phyloP scores from a whole-genome alignment of 1,284 basidiomycete species.

The Meira miltonrushii region DNA sequence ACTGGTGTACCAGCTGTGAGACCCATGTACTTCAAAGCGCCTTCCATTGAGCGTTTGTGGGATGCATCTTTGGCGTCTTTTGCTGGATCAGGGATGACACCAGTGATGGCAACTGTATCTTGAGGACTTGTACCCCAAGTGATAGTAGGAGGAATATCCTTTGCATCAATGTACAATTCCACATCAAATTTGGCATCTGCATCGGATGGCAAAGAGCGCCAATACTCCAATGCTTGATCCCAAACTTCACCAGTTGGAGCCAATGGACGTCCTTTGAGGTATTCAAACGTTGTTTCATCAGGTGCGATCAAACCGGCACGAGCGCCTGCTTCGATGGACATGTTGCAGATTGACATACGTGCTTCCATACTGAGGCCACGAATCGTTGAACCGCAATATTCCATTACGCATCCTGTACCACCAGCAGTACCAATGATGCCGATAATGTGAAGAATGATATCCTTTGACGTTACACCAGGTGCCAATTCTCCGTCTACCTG shows the following conservation, averaged over 20 bases:
- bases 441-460: constrained; percentile 50
- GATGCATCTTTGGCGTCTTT: constrained; percentile 37
- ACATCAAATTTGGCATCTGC: constrained; percentile 45
- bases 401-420: constrained; percentile 49
- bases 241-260: constrained; percentile 42
- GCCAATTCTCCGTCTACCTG: constrained; percentile 48
- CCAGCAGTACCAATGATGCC: constrained; percentile 51
- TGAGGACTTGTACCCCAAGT: constrained; percentile 51
- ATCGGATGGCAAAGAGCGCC: constrained; percentile 46
- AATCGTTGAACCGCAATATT: constrained; percentile 48
- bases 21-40: constrained; percentile 50
- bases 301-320: constrained; percentile 51
- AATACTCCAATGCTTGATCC: constrained; percentile 47
- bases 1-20: constrained; percentile 44
- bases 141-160: constrained; percentile 48
- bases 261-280: constrained; percentile 47
- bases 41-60: constrained; percentile 32
- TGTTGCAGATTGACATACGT: constrained; percentile 52
- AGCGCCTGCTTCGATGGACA: constrained; percentile 52
- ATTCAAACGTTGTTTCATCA: constrained; percentile 48
- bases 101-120: constrained; percentile 48
- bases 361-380: constrained; percentile 47
- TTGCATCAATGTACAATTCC: constrained; percentile 43
- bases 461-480: constrained; percentile 49
- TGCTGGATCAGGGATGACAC: constrained; percentile 42